Evolutionary conservation across 495 filamentous ascomycete species (phyloP).

Genomic region (Lepidopterella palustris): DNA sequence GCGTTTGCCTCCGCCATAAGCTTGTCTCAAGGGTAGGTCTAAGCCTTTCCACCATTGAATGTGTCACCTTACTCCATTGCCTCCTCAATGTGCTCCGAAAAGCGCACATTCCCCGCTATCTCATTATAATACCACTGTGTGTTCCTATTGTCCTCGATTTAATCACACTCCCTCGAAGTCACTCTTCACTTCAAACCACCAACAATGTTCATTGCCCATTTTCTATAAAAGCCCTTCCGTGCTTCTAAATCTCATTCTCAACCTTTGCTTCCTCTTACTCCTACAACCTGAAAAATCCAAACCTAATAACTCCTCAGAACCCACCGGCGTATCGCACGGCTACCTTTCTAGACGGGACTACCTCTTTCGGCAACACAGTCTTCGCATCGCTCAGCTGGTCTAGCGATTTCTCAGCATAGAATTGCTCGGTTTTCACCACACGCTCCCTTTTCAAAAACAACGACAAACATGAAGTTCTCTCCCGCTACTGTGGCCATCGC

Average conservation of each 20-base stretch:
- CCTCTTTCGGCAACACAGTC: slow-evolving; percentile 1
- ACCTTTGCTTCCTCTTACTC: too few species aligned
- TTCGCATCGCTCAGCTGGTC: slow-evolving; percentile 27
- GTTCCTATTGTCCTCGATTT: not conserved
- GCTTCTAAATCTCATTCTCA: too few species aligned
- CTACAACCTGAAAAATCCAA: too few species aligned
- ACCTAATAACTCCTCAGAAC: too few species aligned
- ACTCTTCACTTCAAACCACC: too few species aligned
- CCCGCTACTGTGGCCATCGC: slow-evolving; percentile 39
- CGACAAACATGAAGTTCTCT: slow-evolving; percentile 29
- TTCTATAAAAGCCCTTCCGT: too few species aligned
- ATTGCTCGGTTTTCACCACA: not conserved
- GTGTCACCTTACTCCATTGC: not conserved
- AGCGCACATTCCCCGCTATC: not conserved
- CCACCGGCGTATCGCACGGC: not conserved
- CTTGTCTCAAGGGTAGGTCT: not conserved
- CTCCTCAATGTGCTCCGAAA: not conserved
- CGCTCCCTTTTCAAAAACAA: slow-evolving; percentile 10
- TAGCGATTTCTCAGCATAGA: slow-evolving; percentile 28
- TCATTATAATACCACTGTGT: not conserved
- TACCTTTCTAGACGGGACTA: not conserved
- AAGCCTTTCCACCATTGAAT: not conserved
- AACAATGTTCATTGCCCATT: too few species aligned
- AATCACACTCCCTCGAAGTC: too few species aligned
- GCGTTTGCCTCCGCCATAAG: not conserved